Base-by-base conservation (phyloP, 495 filamentous ascomycete species). In the Daldinia grandis region DNA sequence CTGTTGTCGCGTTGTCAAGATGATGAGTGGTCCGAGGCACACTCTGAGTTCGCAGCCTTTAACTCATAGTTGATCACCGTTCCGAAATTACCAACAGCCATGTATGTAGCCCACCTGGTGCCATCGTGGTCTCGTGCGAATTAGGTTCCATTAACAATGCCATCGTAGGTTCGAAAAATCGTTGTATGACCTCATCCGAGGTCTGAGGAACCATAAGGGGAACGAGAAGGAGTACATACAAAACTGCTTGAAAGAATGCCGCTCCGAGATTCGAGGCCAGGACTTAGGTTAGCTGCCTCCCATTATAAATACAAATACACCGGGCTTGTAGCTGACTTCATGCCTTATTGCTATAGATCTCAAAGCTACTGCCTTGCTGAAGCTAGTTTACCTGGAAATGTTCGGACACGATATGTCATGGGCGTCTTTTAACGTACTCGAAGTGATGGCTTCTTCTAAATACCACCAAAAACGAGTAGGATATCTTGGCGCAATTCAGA, bases 351-450 rank as follows among this genome's bases (percentile, higher is more conserved):
- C 33, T 37, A 38, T 60, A 94, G 95, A 99, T 80, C 87, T 97
- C 78, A 99, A 99, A 83, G 93, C 95, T 10, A 98, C 94, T 9
- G 96, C 95, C 40, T 84, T 98, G 33, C 81, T 99, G 73, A 99
- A 99, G 81, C 84, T 99, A 62, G 90, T 97, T 38, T 99, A 99
- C 77, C 87, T 99, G 66, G 95, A 99, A 78, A 99, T 99, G 95
- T 93, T 97, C 76, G 95, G 95, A 10, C 92, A 99, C 75, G 95
- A 99, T 80, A 99, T 99, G 95, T 98, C 95, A 0, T 99, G 95
- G 95, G 95, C 96, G 19, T 93, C 93, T 8, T 99, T 99, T 78
- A 92, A 98, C 78, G 95, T 98, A 12, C 89, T 99, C 33, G 95
- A 99, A 80, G 95, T 99, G 78, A 99, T 99, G 95, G 96, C 94